These are phyloP conservation scores for Lachnellula arida DNA, from an alignment of 2,329 filamentous ascomycete species.

Conservation along the genomic window DNA sequence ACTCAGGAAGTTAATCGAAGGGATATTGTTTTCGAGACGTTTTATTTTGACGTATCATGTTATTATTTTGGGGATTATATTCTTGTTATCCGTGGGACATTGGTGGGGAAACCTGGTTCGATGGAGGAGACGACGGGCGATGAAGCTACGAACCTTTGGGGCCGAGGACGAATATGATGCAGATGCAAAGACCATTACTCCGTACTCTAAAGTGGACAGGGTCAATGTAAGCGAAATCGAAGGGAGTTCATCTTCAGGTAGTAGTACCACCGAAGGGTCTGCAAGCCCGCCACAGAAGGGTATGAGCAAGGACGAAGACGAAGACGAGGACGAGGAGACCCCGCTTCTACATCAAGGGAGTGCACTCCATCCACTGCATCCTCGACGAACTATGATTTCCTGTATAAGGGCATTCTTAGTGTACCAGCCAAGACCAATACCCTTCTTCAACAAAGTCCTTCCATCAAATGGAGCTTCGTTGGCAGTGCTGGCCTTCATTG, in stretches of 20 bases:
- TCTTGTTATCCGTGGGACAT: conserved; percentile 18
- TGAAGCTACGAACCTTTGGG: conserved; percentile 5
- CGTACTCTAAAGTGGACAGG: background rate
- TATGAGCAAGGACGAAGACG: background rate
- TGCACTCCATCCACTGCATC: background rate
- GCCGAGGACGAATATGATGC: conserved; percentile 11
- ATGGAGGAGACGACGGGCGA: conserved; percentile 17
- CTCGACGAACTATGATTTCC: conserved; percentile 12
- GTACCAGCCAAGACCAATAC: conserved; percentile 54
- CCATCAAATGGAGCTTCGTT: conserved; percentile 54
- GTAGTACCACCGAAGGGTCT: conserved; percentile 20
- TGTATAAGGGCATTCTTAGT: conserved; percentile 35
- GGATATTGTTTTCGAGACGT: conserved; percentile 18
- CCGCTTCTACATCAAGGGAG: conserved; percentile 18
- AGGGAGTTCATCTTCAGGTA: conserved; percentile 18
- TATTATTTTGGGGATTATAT: conserved; percentile 18
- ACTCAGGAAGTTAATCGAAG: conserved; percentile 21
- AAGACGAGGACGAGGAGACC: conserved; percentile 18
- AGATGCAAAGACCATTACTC: conserved; percentile 10
- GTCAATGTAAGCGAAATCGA: conserved; percentile 5
- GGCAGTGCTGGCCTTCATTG: conserved; percentile 46
- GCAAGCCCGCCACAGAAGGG: conserved; percentile 14
- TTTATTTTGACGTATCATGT: conserved; percentile 27
- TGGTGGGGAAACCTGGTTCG: conserved; percentile 19
- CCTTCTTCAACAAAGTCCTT: conserved; percentile 50